These are phyloP conservation scores for Suillus paluster DNA, from an alignment of 768 basidiomycete genomes.

Conservation along the genomic window DNA sequence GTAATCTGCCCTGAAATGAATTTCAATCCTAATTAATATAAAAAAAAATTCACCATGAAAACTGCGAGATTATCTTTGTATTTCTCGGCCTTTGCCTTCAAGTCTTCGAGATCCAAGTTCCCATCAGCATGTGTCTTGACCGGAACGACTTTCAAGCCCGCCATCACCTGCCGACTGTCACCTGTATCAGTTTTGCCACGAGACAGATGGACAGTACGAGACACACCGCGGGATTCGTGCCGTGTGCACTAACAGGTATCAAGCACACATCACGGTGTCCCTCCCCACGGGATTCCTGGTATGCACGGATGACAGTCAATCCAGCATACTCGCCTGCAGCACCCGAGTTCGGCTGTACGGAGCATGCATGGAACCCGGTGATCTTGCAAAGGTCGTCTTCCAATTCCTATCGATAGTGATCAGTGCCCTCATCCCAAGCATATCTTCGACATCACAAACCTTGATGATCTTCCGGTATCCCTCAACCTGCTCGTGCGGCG, in stretches of 20 bases:
- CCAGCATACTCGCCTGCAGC: constrained; percentile 98
- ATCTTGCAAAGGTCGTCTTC: constrained; percentile 90
- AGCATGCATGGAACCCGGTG: constrained; percentile 95
- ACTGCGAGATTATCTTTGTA: constrained; percentile 92
- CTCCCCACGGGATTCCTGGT: constrained; percentile 88
- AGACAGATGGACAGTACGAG: not conserved
- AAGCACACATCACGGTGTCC: constrained; percentile 87
- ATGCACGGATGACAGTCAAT: constrained; percentile 92
- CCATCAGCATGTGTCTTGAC: constrained; percentile 89
- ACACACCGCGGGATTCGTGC: constrained; percentile 95
- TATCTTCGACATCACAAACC: constrained; percentile 45
- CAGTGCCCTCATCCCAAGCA: constrained; percentile 7
- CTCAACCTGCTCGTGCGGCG: constrained; percentile 83
- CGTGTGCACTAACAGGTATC: constrained; percentile 95
- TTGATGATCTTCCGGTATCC: constrained; percentile 86
- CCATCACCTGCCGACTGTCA: constrained; percentile 92
- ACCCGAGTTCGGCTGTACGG: constrained; percentile 98
- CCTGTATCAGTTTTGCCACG: constrained; percentile 19
- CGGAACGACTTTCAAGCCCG: constrained; percentile 95
- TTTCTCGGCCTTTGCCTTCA: constrained; percentile 84
- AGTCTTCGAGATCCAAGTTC: constrained; percentile 86
- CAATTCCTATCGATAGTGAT: constrained; percentile 66
- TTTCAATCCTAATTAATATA: constrained; percentile 15
- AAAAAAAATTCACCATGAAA: constrained; percentile 76
- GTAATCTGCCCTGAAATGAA: constrained; percentile 65